Evolutionary conservation across 768 basidiomycete genomes (phyloP).

Genomic region (Suillus hirtellus): DNA sequence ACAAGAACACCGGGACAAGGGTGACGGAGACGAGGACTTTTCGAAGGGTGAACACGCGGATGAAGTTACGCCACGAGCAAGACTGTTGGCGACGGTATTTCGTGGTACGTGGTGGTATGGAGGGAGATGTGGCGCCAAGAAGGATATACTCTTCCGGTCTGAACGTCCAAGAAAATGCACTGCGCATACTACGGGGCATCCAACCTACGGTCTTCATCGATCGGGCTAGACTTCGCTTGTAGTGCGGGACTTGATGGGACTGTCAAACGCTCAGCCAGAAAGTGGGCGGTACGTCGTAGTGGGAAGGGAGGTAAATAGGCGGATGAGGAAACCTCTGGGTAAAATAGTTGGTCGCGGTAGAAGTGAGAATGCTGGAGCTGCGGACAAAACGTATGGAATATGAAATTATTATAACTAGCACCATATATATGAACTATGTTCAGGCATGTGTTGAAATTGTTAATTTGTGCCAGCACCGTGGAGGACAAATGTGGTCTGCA

Average conservation of each 20-base stretch:
- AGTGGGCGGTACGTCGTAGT: background rate
- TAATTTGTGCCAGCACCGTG: background rate
- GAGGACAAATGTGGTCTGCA: background rate
- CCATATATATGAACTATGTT: background rate
- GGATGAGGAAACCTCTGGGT: background rate
- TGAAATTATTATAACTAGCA: background rate
- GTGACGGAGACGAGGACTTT: slow-evolving; percentile 28
- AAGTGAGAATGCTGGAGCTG: background rate
- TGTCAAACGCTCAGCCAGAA: background rate
- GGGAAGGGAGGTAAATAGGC: background rate
- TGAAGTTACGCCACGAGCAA: slow-evolving; percentile 16
- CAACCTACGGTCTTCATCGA: slow-evolving; percentile 10
- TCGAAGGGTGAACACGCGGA: slow-evolving; percentile 25
- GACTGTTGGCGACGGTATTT: slow-evolving; percentile 14
- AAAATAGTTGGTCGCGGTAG: background rate
- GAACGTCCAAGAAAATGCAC: slow-evolving; percentile 6
- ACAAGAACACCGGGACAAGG: slow-evolving; percentile 23
- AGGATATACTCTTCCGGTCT: slow-evolving; percentile 16
- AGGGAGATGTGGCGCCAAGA: slow-evolving; percentile 12
- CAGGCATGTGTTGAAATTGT: background rate
- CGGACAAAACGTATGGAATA: background rate
- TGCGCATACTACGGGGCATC: slow-evolving; percentile 10
- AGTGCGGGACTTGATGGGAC: background rate
- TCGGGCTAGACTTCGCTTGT: background rate
- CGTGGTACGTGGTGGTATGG: background rate